Percentiles rank a stretch among this genome's conserved stretches.
phyloP scores from a whole-genome alignment of 202 grass and related monocot species.

The Musa balbisiana region DNA sequence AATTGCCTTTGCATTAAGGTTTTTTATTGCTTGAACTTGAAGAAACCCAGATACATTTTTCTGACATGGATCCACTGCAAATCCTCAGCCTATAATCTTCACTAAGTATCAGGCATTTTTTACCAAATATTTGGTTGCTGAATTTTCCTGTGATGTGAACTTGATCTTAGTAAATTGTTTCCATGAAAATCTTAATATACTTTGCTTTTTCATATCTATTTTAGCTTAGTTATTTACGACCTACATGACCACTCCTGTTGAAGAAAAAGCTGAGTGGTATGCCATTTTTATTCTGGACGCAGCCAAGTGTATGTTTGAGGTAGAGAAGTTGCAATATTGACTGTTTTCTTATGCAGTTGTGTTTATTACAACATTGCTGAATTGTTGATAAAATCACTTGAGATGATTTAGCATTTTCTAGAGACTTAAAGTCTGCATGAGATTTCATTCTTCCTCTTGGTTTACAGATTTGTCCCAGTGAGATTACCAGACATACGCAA shows the following conservation, averaged over 20 bases:
- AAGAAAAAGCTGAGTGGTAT: not conserved
- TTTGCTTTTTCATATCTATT: too few relatives aligned
- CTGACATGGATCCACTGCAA: not conserved
- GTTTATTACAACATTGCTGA: not conserved
- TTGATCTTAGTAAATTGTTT: not conserved
- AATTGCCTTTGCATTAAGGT: too few relatives aligned
- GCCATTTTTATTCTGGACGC: not conserved
- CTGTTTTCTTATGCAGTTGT: not conserved
- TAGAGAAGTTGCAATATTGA: not conserved
- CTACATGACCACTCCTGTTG: not conserved
- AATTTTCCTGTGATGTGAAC: not conserved
- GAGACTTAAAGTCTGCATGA: not conserved
- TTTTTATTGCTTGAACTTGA: too few relatives aligned
- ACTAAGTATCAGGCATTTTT: not conserved
- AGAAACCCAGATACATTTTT: too few relatives aligned
- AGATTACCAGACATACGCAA: constrained; percentile 89
- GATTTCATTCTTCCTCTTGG: constrained; percentile 11
- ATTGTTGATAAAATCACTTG: not conserved
- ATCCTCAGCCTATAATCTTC: not conserved
- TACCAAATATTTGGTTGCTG: not conserved
- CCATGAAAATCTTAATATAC: not conserved
- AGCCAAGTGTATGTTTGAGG: not conserved
- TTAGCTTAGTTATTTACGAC: too few relatives aligned
- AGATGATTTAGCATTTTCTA: not conserved
- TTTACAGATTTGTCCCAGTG: constrained; percentile 73